Evolutionary conservation across 352 stramenopile genomes (phyloP), one percentile per base, ranked within the genome.

Genomic region (Globisporangium solare): DNA sequence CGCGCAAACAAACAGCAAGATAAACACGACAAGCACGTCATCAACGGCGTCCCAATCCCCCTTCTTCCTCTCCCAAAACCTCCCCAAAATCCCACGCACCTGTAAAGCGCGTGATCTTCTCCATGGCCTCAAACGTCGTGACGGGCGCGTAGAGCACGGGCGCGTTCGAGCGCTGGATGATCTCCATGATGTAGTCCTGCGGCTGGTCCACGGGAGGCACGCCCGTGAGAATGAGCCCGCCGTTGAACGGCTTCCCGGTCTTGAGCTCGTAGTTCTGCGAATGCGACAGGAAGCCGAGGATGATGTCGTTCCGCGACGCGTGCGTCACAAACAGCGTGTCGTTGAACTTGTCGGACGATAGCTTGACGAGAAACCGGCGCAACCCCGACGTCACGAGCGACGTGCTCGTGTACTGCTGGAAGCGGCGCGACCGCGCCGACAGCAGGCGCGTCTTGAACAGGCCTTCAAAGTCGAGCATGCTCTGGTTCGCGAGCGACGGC

Each of bases 291-390:
- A 96, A 90, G 46, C 85, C 86, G 20, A 96, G 66, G 51, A 97
- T 95, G 61, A 97, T 96, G 66, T 97, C 89, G 60, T 90, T 93
- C 32, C 89, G 79, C 31, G 82, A 95, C 15, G 87, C 76, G 66
- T 97, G 89, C 12, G 88, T 96, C 22, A 97, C 84, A 53, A 96
- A 97, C 39, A 95, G 71, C 58, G 86, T 88, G 54, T 90, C 69
- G 47, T 86, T 83, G 64, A 76, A 89, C 54, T 88, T 60, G 27
- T 86, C 71, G 11, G 70, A 80, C n/a, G 76, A 74, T 10, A 97
- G 62, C 51, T 95, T 92, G 41, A 79, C 74, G 24, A 96, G 62
- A 59, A 97, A 96, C 15, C 84, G 67, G 32, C 83, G 60, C 48
- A 97, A 68, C 0, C 86, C 88, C 17, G 89, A 92, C 10, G 89